Base-by-base conservation (phyloP, 306 rosid genomes). In the Malus asiatica region DNA sequence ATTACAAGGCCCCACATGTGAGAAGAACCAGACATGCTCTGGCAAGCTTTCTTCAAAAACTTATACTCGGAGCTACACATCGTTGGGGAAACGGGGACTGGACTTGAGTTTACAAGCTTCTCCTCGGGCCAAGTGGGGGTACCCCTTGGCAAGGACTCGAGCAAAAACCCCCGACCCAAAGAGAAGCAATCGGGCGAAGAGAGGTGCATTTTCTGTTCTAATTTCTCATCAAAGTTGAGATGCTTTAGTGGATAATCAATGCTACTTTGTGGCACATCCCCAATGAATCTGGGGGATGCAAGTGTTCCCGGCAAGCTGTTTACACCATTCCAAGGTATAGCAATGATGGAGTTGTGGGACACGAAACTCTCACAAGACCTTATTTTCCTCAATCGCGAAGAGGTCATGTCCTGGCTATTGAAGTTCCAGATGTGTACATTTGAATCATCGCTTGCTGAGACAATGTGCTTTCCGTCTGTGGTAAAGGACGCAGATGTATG, bases 101-200 rank as follows among this genome's bases (percentile, higher is more conserved):
- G 87, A 64, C 80, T 65, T 0, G 93, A 74, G 78, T 79, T 80
- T 40, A 74, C 73, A 20, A 89, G 96, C 3, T 85, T 80, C 78
- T 91, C 97, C 78, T 89, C 98, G 0, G 97, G 98, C 95, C 97
- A 93, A 10, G 97, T 90, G 2, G 98, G 86, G 7, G 90, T 72
- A 73, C 88, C 96, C 86, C 77, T 90, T 1, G 93, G 87, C 82
- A 85, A 79, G 61, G 84, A 78, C 86, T 93, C 96, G 5, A 85
- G 78, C 72, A 90, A 72, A 79, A 89, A 91, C 52, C 85, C 88
- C 0, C 84, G 90, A 25, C 88, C 77, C 70, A 82, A 68, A 79
- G 87, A 83, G 90, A 90, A 89, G 80, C 93, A 93, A 76, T 90
- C 97, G 0, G 93, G 96, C 19, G 92, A 83, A 40, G 92, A 80